These are phyloP conservation scores for Talaromyces albobiverticillius DNA, from an alignment of 2,329 filamentous ascomycete genomes.

Conservation along the genomic window DNA sequence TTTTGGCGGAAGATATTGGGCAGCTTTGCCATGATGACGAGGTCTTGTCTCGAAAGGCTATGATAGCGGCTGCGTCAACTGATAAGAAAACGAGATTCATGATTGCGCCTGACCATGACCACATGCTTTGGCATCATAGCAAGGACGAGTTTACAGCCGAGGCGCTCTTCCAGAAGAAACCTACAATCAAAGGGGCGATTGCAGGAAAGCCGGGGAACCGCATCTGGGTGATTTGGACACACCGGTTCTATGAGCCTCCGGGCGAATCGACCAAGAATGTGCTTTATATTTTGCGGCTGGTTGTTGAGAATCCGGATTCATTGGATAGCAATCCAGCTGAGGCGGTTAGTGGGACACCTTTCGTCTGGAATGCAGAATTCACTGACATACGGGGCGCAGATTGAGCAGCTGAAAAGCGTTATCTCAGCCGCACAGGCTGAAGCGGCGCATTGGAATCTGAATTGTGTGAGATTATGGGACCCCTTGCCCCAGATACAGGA, in stretches of 20 bases:
- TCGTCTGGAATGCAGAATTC: no score
- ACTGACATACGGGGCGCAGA: no score
- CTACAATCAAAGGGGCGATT: constrained; percentile 21
- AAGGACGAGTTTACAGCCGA: constrained; percentile 22
- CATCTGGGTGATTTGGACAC: constrained; percentile 24
- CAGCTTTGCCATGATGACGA: background rate
- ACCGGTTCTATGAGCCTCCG: constrained; percentile 22
- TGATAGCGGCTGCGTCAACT: background rate
- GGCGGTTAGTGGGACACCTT: no score
- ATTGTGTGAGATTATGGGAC: constrained; percentile 21
- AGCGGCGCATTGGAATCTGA: constrained; percentile 21
- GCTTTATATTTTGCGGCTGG: background rate
- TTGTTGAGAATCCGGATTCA: background rate
- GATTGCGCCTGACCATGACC: constrained; percentile 22
- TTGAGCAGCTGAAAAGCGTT: constrained; percentile 17
- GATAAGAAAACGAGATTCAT: constrained; percentile 13
- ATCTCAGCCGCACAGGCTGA: constrained; percentile 21
- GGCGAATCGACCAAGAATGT: background rate
- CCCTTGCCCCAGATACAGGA: constrained; percentile 16
- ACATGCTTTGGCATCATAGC: constrained; percentile 23
- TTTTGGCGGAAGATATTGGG: background rate
- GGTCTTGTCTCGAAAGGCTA: background rate
- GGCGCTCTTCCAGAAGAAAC: constrained; percentile 17
- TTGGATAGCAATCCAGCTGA: background rate
- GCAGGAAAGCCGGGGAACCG: constrained; percentile 17